A percentile compares a stretch with the other conserved stretches of the same genome.
phyloP scores from a whole-genome alignment of 1,139 yeast species.

The Candida neerlandica region DNA sequence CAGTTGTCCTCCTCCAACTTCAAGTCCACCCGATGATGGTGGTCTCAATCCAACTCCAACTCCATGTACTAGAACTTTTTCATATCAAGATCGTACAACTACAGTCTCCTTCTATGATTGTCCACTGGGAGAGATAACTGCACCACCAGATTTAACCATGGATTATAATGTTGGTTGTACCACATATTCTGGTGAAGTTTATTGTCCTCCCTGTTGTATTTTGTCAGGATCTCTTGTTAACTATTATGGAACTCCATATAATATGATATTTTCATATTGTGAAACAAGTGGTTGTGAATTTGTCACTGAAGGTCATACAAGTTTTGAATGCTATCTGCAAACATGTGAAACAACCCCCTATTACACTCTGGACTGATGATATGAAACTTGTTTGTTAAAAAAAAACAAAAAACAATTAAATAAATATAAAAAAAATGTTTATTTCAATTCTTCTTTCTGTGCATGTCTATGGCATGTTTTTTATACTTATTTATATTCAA shows the following conservation, averaged over 20 bases:
- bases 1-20: not conserved
- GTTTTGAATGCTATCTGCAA: not conserved
- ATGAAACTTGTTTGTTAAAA: too few relatives aligned
- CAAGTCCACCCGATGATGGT: too few relatives aligned
- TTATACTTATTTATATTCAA: too few relatives aligned
- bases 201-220: not conserved
- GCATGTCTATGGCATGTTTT: too few relatives aligned
- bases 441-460: too few relatives aligned
- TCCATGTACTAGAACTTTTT: not conserved
- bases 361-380: too few relatives aligned
- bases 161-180: not conserved
- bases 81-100: not conserved
- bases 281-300: not conserved
- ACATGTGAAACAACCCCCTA: not conserved
- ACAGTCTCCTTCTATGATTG: not conserved
- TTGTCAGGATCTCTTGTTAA: not conserved
- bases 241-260: not conserved
- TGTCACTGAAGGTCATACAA: not conserved
- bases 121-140: not conserved
- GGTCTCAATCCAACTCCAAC: too few relatives aligned
- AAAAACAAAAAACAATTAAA: too few relatives aligned
- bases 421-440: too few relatives aligned
- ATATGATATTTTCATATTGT: not conserved
- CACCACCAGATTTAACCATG: not conserved
- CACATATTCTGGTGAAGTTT: not conserved